Conservation (phyloP, 345 rosid species). For the Brassica incana region DNA sequence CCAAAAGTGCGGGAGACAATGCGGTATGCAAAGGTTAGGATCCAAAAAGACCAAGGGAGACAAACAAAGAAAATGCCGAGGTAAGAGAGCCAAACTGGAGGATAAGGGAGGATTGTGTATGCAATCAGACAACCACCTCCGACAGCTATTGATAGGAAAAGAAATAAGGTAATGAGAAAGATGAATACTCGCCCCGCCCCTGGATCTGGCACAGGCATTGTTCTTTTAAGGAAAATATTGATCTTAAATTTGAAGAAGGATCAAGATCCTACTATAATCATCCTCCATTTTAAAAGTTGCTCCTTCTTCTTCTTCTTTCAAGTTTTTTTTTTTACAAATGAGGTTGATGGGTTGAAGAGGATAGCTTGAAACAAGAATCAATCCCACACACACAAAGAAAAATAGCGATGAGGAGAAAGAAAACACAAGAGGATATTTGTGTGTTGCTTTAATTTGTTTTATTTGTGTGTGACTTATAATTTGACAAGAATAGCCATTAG, state of each 20-base stretch:
- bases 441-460: constrained; percentile 25
- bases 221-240: constrained; percentile 20
- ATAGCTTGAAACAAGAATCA: constrained; percentile 22
- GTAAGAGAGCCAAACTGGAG: constrained; percentile 54
- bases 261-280: constrained; percentile 31
- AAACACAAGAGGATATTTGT: constrained; percentile 21
- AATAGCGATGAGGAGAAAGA: constrained; percentile 21
- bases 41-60: constrained; percentile 88
- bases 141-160: constrained; percentile 44
- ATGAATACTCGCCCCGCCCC: constrained; percentile 56
- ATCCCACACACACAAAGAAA: not conserved
- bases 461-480: constrained; percentile 35
- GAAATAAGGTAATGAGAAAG: constrained; percentile 56
- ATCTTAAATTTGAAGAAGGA: constrained; percentile 23
- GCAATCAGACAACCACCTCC: constrained; percentile 67
- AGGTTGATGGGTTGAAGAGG: constrained; percentile 15
- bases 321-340: not conserved
- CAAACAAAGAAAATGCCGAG: constrained; percentile 65
- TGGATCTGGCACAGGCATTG: constrained; percentile 76
- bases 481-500: constrained; percentile 38
- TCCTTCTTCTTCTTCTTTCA: not conserved
- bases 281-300: constrained; percentile 25
- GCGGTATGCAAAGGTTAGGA: constrained; percentile 57
- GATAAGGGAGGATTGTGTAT: constrained; percentile 55
- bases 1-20: constrained; percentile 60